Evolutionary conservation across 169 alveolate genomes (phyloP), one percentile per base, ranked within the genome.

Genomic region (Plasmodium adleri): DNA sequence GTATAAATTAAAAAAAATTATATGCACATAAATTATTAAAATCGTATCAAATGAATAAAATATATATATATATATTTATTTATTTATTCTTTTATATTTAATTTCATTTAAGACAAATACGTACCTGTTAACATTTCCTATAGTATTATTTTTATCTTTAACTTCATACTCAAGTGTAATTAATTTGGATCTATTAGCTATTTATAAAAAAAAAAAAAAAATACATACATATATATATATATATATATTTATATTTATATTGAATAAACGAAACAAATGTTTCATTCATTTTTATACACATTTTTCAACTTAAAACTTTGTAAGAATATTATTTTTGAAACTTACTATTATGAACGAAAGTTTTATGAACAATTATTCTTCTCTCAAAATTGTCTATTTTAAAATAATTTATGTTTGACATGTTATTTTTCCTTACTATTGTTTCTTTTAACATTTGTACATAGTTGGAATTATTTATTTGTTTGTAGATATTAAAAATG

Each of bases 281-380:
- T 32, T 4, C 45, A 5, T n/a, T 32, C 4, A 32, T 32, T 32
- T 1, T 32, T 32, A 32, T 5, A 9, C 9, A 32, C 45, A 32
- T 32, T 32, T 32, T 32, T 5, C 8, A 32, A 5, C 0, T 32
- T 32, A 5, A 32, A 32, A 32, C 9, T 32, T 0, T 32, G 45
- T 32, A 32, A 32, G 45, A 32, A 32, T 32, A 32, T 32, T 32
- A 32, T 32, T 32, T 32, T 32, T 32, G 45, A 32, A 15, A 1
- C 47, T 72, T 72, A 72, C 85, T 32, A 54, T 56, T 72, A 8
- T 72, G 68, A 26, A 54, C 54, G 15, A 54, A 72, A 15, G 6
- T 72, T 32, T 56, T 72, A 5, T 72, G 70, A 3, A 50, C 15
- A 4, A 72, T 32, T 72, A 28, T 72, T 32, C 54, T 72, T 72